Percentiles rank a stretch among this genome's conserved stretches.
Evolutionary conservation across 306 rosid genomes (phyloP).

Genomic region (Fagus sylvatica): DNA sequence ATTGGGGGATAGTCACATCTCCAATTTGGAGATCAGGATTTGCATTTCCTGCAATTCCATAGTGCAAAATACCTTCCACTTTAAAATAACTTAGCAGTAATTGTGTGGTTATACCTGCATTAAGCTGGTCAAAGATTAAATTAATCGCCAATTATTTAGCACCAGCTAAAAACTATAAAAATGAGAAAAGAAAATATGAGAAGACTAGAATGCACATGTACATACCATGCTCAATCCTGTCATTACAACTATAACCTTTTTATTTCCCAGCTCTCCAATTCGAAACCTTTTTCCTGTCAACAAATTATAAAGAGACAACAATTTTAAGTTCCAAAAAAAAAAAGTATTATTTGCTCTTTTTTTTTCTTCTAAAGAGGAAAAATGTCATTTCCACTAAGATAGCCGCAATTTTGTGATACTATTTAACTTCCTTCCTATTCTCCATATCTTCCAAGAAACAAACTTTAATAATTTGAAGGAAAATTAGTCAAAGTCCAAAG

Average conservation of each 20-base stretch:
- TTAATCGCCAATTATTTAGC: neutral
- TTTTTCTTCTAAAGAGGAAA: neutral
- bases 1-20: conserved; percentile 69
- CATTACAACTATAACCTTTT: conserved; percentile 60
- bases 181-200: neutral
- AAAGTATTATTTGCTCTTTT: neutral
- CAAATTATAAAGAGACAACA: conserved; percentile 1
- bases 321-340: neutral
- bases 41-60: conserved; percentile 79
- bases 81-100: conserved; percentile 54
- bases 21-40: conserved; percentile 70
- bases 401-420: no score
- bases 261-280: conserved; percentile 49
- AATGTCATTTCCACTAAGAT: neutral
- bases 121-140: conserved; percentile 45
- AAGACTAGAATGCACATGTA: neutral
- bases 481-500: no score
- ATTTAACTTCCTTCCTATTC: no score
- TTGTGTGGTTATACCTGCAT: conserved; percentile 68
- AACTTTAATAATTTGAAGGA: no score
- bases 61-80: conserved; percentile 64
- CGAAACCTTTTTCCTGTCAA: conserved; percentile 66
- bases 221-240: conserved; percentile 72
- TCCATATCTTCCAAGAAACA: no score
- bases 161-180: neutral